Conservation (phyloP, 306 rosid genomes). For the Rosa persica region DNA sequence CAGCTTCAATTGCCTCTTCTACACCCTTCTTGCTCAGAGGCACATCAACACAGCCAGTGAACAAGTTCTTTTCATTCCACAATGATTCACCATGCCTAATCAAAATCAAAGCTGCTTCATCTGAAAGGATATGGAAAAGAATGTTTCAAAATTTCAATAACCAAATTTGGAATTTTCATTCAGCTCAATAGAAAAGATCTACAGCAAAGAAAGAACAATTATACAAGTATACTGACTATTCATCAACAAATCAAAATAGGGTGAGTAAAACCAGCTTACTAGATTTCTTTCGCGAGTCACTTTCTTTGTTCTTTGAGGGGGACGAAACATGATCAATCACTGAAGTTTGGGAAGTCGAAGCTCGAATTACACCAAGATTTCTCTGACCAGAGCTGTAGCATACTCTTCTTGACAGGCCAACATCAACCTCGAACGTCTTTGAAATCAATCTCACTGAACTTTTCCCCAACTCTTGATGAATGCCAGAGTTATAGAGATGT, state of each 20-base stretch:
- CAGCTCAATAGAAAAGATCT: neutral
- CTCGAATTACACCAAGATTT: conserved; percentile 42
- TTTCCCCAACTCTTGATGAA: conserved; percentile 37
- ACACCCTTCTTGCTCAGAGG: conserved; percentile 93
- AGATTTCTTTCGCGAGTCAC: conserved; percentile 69
- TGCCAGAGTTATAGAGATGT: conserved; percentile 25
- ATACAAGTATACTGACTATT: neutral
- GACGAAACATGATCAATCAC: conserved; percentile 64
- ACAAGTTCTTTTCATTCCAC: conserved; percentile 96
- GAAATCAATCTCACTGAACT: conserved; percentile 43
- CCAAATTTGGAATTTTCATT: neutral
- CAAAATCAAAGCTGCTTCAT: conserved; percentile 91
- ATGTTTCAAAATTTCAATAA: conserved; percentile 19
- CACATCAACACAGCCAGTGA: conserved; percentile 99
- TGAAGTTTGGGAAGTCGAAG: conserved; percentile 63
- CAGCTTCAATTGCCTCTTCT: conserved; percentile 98
- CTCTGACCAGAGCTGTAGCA: conserved; percentile 28
- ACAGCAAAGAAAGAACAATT: neutral
- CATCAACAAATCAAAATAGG: neutral
- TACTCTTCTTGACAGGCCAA: conserved; percentile 48
- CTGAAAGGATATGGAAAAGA: conserved; percentile 40
- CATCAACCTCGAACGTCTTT: conserved; percentile 42
- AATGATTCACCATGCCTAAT: conserved; percentile 92
- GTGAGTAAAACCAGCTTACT: conserved; percentile 41
- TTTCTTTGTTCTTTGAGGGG: conserved; percentile 52